These are phyloP conservation scores for Boletus sp. DNA, from an alignment of 768 basidiomycete genomes.

Conservation along the genomic window DNA sequence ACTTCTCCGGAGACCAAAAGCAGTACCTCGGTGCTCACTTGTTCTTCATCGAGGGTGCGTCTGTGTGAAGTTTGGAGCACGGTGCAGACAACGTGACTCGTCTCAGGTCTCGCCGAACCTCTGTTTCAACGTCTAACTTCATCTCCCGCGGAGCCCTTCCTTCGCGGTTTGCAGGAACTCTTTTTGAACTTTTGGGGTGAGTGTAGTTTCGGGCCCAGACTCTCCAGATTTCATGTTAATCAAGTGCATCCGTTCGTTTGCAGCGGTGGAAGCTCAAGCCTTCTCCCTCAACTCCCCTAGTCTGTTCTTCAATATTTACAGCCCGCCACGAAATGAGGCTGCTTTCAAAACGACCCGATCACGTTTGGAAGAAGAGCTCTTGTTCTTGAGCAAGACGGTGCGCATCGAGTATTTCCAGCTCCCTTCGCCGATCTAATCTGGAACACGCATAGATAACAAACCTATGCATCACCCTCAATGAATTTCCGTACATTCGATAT, in stretches of 20 bases:
- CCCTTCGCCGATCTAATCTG: conserved; percentile 2
- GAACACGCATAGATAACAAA: conserved; percentile 68
- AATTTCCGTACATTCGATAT: conserved; percentile 91
- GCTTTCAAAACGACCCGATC: conserved; percentile 64
- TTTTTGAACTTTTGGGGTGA: conserved; percentile 92
- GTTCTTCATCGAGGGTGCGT: conserved; percentile 89
- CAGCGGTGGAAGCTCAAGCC: conserved; percentile 82
- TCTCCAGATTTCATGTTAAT: conserved; percentile 9
- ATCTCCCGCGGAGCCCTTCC: conserved; percentile 72
- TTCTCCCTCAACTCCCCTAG: conserved; percentile 80
- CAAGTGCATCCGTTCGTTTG: conserved; percentile 1
- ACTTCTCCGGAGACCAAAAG: conserved; percentile 65
- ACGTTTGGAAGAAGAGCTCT: conserved; percentile 85
- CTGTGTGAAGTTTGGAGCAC: neutral
- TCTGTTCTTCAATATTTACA: conserved; percentile 86
- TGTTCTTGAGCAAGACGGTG: conserved; percentile 70
- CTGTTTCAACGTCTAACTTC: conserved; percentile 74
- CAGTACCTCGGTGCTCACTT: conserved; percentile 84
- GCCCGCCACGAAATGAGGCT: conserved; percentile 74
- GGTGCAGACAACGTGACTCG: neutral
- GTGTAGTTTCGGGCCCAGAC: conserved; percentile 27
- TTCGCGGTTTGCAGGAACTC: conserved; percentile 80
- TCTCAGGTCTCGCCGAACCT: conserved; percentile 69
- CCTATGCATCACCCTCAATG: conserved; percentile 84
- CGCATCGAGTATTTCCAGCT: neutral